Conservation (phyloP, 495 filamentous ascomycete genomes). For the Penicillium desertorum region DNA sequence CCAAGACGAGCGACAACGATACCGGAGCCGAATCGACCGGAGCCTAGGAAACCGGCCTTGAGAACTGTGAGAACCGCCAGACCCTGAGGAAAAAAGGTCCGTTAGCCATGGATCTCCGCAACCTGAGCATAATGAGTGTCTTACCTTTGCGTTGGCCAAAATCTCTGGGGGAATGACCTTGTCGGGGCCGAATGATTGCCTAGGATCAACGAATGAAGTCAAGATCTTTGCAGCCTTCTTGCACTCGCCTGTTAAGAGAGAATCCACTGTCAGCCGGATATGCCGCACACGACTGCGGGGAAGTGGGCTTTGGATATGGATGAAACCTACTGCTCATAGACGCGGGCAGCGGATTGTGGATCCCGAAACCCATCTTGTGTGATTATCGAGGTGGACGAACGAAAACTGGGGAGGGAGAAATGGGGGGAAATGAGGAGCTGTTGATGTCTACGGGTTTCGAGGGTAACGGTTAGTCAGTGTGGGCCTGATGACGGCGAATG, state of each 20-base stretch:
- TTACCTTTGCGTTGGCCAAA: conserved; percentile 86
- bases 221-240: conserved; percentile 92
- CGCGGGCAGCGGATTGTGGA: conserved; percentile 68
- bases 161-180: conserved; percentile 95
- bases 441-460: conserved; percentile 14
- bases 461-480: conserved; percentile 35
- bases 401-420: conserved; percentile 9
- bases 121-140: conserved; percentile 18
- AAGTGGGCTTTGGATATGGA: conserved; percentile 23
- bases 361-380: conserved; percentile 57
- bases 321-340: conserved; percentile 58
- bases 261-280: conserved; percentile 27
- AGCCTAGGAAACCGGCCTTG: conserved; percentile 94
- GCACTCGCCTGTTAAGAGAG: conserved; percentile 65
- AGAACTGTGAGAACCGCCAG: conserved; percentile 92
- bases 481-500: conserved; percentile 35
- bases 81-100: conserved; percentile 56
- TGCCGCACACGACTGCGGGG: conserved; percentile 39
- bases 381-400: conserved; percentile 15
- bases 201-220: conserved; percentile 89
- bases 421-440: conserved; percentile 16
- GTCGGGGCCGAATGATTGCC: conserved; percentile 92
- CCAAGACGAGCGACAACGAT: conserved; percentile 90
- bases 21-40: conserved; percentile 87
- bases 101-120: conserved; percentile 4